These are phyloP conservation scores for Stemphylium vesicarium DNA, from an alignment of 2,329 filamentous ascomycete genomes.

Conservation along the genomic window DNA sequence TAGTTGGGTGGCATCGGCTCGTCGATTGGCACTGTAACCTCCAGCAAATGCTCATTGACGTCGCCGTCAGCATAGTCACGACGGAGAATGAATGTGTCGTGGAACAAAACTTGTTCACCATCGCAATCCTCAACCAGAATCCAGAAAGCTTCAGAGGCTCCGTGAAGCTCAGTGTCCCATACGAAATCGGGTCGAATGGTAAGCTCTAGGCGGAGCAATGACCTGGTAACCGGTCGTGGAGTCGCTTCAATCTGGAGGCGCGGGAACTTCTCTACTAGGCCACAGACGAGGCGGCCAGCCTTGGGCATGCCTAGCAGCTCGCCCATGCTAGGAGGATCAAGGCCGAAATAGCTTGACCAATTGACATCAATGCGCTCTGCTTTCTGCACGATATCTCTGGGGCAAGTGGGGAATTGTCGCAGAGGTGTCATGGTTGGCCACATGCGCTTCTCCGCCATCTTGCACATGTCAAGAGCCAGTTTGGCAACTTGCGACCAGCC, in stretches of 20 bases:
- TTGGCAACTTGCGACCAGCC: constrained; percentile 94
- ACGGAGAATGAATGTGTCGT: constrained; percentile 91
- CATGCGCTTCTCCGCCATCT: constrained; percentile 99
- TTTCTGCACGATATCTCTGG: constrained; percentile 86
- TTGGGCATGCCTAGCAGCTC: constrained; percentile 91
- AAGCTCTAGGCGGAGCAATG: constrained; percentile 87
- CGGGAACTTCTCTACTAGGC: constrained; percentile 89
- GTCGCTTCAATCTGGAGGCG: constrained; percentile 91
- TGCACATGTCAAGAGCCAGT: constrained; percentile 90
- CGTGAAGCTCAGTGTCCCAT: constrained; percentile 92
- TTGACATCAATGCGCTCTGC: constrained; percentile 93
- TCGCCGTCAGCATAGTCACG: constrained; percentile 87
- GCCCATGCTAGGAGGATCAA: constrained; percentile 95
- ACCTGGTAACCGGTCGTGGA: constrained; percentile 92
- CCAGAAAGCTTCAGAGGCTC: constrained; percentile 91
- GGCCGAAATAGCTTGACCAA: constrained; percentile 92
- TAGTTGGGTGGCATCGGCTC: constrained; percentile 99
- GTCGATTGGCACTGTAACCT: constrained; percentile 94
- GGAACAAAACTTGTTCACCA: constrained; percentile 92
- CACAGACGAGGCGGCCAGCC: constrained; percentile 83
- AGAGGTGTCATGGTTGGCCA: constrained; percentile 99
- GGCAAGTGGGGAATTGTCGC: constrained; percentile 80
- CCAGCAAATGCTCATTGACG: constrained; percentile 90
- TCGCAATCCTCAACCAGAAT: constrained; percentile 97
- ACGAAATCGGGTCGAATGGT: constrained; percentile 93